A percentile compares a stretch with the other conserved stretches of the same genome.
phyloP scores from a whole-genome alignment of 2,329 filamentous ascomycete genomes.

The Aspergillus quadricinctus region DNA sequence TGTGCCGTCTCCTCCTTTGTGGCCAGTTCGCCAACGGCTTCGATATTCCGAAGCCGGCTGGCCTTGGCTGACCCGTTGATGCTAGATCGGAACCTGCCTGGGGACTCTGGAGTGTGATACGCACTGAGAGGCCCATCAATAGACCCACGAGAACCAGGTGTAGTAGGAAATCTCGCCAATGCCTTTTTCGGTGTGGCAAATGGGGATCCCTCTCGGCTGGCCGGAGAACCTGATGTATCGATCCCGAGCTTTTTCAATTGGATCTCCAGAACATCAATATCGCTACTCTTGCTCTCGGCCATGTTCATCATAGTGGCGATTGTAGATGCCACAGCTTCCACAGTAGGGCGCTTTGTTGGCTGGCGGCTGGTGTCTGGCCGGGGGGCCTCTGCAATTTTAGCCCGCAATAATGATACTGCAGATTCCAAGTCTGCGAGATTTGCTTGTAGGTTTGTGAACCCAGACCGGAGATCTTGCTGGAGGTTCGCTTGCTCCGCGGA shows the following conservation, averaged over 20 bases:
- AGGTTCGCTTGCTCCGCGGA: constrained; percentile 77
- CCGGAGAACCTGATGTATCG: constrained; percentile 20
- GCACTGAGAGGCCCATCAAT: constrained; percentile 29
- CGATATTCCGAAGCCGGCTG: constrained; percentile 30
- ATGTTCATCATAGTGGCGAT: constrained; percentile 89
- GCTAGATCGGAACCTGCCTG: constrained; percentile 31
- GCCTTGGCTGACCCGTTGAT: constrained; percentile 31
- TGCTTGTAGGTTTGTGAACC: constrained; percentile 70
- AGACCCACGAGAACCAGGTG: constrained; percentile 36
- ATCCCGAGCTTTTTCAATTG: constrained; percentile 73
- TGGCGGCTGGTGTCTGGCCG: constrained; percentile 46
- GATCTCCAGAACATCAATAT: constrained; percentile 83
- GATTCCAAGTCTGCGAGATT: constrained; percentile 76
- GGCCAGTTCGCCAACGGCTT: constrained; percentile 21
- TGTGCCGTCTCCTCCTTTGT: constrained; percentile 27
- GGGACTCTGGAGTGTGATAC: constrained; percentile 42
- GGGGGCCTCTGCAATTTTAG: constrained; percentile 62
- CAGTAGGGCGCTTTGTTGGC: constrained; percentile 62
- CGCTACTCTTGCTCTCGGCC: constrained; percentile 84
- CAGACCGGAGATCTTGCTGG: constrained; percentile 74
- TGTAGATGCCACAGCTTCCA: constrained; percentile 87
- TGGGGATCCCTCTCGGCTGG: constrained; percentile 35
- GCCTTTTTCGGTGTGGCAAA: constrained; percentile 35
- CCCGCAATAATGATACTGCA: constrained; percentile 70
- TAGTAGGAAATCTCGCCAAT: constrained; percentile 28